Conservation (phyloP, 805 yeast species). For the Sugiyamaella floridensis region DNA sequence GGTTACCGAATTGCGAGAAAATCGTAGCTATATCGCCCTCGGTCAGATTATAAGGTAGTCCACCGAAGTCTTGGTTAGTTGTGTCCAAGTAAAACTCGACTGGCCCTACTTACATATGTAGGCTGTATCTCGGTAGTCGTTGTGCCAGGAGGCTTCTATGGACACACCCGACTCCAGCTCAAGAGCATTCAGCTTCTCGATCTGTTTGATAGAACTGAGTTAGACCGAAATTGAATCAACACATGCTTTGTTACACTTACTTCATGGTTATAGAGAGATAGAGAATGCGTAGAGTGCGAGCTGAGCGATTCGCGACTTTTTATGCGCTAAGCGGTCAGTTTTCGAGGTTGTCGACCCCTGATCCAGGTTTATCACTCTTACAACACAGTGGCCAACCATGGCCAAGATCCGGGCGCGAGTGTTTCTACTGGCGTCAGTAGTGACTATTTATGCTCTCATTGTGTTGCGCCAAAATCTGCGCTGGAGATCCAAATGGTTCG, state of each 20-base stretch:
- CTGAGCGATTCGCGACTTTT: too few relatives aligned
- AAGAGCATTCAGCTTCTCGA: constrained; percentile 52
- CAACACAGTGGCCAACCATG: neutral
- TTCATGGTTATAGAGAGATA: too few relatives aligned
- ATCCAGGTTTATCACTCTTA: neutral
- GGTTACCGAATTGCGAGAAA: constrained; percentile 86
- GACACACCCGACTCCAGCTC: constrained; percentile 60
- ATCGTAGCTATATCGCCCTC: constrained; percentile 72
- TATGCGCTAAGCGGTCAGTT: neutral
- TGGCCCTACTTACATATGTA: constrained; percentile 43
- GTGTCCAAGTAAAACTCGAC: neutral
- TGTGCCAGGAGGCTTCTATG: constrained; percentile 78
- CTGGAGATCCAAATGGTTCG: constrained; percentile 10
- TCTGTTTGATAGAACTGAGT: constrained; percentile 30
- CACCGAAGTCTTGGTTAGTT: constrained; percentile 46
- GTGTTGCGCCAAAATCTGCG: neutral
- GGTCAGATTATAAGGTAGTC: constrained; percentile 53
- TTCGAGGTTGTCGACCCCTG: neutral
- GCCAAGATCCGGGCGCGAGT: neutral
- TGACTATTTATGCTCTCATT: neutral
- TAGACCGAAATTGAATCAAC: neutral
- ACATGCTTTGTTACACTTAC: too few relatives aligned
- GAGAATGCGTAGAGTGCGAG: too few relatives aligned
- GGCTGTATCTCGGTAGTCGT: constrained; percentile 69
- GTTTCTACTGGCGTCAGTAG: neutral